These are phyloP conservation scores for Straminergon stramineum DNA, from an alignment of 225 moss, liverwort and hornwort species.

Conservation along the genomic window DNA sequence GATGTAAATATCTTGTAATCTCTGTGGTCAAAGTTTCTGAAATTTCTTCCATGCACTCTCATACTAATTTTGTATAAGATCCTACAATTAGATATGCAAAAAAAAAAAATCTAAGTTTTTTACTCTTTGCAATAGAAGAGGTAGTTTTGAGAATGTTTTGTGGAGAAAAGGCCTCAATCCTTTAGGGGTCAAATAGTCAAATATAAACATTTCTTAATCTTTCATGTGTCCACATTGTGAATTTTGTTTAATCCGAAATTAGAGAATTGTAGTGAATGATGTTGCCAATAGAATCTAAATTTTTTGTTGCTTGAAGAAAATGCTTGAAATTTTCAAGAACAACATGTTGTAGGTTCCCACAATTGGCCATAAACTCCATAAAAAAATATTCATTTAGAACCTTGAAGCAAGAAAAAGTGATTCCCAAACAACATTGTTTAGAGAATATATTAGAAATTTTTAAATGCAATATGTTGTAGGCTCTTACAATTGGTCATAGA, in stretches of 20 bases:
- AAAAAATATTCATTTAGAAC: neutral
- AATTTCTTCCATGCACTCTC: too few relatives aligned
- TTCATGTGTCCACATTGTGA: rapidly evolving
- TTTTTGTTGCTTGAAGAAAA: neutral
- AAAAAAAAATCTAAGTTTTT: too few relatives aligned
- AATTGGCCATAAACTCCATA: rapidly evolving
- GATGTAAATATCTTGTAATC: too few relatives aligned
- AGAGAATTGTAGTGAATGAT: neutral
- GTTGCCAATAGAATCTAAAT: neutral
- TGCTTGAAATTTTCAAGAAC: neutral
- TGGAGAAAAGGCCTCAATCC: too few relatives aligned
- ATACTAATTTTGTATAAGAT: too few relatives aligned
- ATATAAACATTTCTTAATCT: neutral
- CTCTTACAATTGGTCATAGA: neutral
- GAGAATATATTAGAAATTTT: neutral
- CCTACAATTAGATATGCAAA: too few relatives aligned
- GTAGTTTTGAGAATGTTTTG: too few relatives aligned
- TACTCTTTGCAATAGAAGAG: too few relatives aligned
- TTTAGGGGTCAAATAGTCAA: neutral
- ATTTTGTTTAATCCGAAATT: neutral
- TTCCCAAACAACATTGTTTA: neutral
- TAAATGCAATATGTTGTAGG: neutral
- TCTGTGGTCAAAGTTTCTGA: too few relatives aligned
- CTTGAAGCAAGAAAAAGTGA: neutral
- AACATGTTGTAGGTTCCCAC: neutral